Conservation (phyloP, 768 basidiomycete species). For the Mycena indigotica region DNA sequence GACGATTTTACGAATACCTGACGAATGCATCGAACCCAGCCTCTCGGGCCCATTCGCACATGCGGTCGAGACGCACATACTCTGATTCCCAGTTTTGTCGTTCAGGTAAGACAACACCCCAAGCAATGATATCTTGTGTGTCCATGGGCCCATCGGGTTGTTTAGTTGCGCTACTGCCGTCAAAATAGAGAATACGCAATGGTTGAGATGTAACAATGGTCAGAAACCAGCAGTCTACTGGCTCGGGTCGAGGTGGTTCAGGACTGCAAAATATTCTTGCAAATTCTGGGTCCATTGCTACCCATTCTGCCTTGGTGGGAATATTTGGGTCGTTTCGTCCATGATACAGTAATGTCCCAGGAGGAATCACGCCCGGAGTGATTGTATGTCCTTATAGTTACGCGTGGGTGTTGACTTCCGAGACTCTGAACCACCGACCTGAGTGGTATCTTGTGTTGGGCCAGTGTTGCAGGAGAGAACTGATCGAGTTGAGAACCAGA, state of each 20-base stretch:
- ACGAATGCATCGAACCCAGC: constrained; percentile 49
- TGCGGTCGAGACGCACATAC: constrained; percentile 33
- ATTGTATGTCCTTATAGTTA: constrained; percentile 35
- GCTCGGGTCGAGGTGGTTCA: too few species aligned
- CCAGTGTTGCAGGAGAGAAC: constrained; percentile 18
- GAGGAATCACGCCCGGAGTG: constrained; percentile 34
- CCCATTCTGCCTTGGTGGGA: constrained; percentile 39
- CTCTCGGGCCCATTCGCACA: constrained; percentile 48
- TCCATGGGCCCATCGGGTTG: constrained; percentile 35
- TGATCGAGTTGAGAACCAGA: constrained; percentile 17
- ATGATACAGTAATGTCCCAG: constrained; percentile 42
- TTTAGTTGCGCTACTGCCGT: constrained; percentile 41
- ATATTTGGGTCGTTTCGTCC: constrained; percentile 30
- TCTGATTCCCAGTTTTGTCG: constrained; percentile 28
- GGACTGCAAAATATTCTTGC: constrained; percentile 27
- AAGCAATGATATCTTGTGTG: constrained; percentile 38
- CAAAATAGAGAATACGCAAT: constrained; percentile 42
- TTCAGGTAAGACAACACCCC: constrained; percentile 28
- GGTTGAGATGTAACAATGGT: constrained; percentile 28
- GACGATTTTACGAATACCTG: too few species aligned
- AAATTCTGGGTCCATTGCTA: constrained; percentile 42
- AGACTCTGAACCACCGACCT: constrained; percentile 1
- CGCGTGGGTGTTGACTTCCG: background rate
- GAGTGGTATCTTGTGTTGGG: constrained; percentile 12
- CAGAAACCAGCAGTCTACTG: constrained; percentile 24